Conservation (phyloP, 352 stramenopile species). For the Phytophthora macrochlamydospora region DNA sequence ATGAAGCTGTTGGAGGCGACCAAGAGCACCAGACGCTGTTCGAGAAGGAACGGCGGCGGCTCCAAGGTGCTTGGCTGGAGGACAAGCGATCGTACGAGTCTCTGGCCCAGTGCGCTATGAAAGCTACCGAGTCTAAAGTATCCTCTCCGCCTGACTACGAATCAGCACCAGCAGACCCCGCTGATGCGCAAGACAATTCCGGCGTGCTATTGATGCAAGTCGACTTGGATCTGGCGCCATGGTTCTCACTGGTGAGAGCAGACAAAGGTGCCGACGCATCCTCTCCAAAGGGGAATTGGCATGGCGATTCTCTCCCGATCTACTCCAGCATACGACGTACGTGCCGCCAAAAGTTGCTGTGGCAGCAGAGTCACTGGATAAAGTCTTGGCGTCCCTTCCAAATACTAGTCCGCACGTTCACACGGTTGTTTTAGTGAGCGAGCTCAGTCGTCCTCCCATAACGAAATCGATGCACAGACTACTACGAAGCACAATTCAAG, state of each 20-base stretch:
- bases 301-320: conserved; percentile 52
- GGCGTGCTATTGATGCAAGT: conserved; percentile 58
- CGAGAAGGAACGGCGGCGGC: conserved; percentile 36
- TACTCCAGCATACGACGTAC: conserved; percentile 48
- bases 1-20: conserved; percentile 47
- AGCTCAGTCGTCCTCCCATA: conserved; percentile 54
- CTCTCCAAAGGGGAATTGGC: conserved; percentile 3
- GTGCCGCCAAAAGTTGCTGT: conserved; percentile 46
- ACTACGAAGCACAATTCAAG: conserved; percentile 19
- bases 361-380: conserved; percentile 27
- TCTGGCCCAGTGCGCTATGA: conserved; percentile 19
- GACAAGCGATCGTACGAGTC: conserved; percentile 38
- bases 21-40: conserved; percentile 31
- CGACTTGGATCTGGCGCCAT: conserved; percentile 73
- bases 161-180: not conserved
- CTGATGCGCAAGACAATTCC: conserved; percentile 6
- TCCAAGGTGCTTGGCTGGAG: conserved; percentile 33
- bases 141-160: conserved; percentile 3
- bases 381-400: conserved; percentile 22
- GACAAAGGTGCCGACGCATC: not conserved
- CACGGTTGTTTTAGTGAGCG: conserved; percentile 56
- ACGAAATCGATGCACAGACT: conserved; percentile 51
- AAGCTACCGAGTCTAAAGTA: conserved; percentile 2
- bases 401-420: conserved; percentile 2
- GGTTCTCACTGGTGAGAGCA: conserved; percentile 55